Base-by-base conservation (phyloP, 768 basidiomycete genomes). In the Pholiota molesta region DNA sequence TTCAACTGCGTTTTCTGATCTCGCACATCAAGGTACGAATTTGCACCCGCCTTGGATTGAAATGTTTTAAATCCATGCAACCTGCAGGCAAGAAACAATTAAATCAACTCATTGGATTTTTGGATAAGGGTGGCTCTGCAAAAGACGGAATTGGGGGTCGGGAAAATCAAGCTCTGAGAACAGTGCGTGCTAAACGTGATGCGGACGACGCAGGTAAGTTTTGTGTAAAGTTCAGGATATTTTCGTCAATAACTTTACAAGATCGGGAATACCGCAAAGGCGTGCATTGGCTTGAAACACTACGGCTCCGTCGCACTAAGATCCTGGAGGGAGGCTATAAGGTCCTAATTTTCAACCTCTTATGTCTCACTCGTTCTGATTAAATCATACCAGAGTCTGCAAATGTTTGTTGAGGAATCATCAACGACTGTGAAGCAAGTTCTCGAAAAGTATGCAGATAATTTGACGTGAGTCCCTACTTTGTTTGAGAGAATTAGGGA, bases 261-360 rank as follows among this genome's bases (percentile, higher is more conserved):
- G 95, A 97, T 73, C 92, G 89, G 72, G 94, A 96, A 62, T 97
- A 97, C 69, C 81, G 95, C 28, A 91, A 90, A 66, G 94, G 87
- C 35, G 88, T 97, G 23, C 90, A 97, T 73, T 92, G 93, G 89
- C 77, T 95, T n/a, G 95, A 97, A 78, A 95, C 95, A 0, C 80
- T 97, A 39, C 81, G 95, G 37, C 79, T 97, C 39, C 84, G 90
- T 40, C 82, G 92, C 62, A 87, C 88, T 6, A 97, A 95, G 74
- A 92, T 88, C 40, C 74, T 96, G 35, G 87, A 94, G 68, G 86
- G 87, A 45, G 95, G 91, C 3, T 92, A 91, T 68, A 91, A 86
- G 67, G 94, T 90, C 64, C 65, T 82, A 71, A 21, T 33, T n/a
- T 28, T 39, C 37, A 23, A 53, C 35, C 23, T 26, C 23, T 53